Evolutionary conservation across 2,329 filamentous ascomycete genomes (phyloP), one percentile per base, ranked within the genome.

Genomic region (Fonsecaea nubica): DNA sequence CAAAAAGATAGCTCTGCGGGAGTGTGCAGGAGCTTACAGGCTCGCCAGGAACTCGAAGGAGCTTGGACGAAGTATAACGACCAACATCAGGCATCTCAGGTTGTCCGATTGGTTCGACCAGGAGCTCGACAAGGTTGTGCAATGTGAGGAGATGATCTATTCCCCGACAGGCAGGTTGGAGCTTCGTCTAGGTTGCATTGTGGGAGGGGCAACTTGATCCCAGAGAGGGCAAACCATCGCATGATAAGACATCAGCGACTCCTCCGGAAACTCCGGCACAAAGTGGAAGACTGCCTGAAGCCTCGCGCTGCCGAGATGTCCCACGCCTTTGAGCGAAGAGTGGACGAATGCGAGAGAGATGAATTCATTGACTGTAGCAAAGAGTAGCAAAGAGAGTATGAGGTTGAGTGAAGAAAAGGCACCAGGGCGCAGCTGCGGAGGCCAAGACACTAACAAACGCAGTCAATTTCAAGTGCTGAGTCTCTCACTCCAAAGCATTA

Each of bases 151-250:
- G 45, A 25, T 2, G 45, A 50, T 30, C 45, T 25, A 25, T 50
- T 30, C 45, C 45, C 21, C 45, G 18, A 25, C 21, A 30, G 45
- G 45, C 45, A 25, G 45, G 18, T 50, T 50, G 13, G 45, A 50
- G 45, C 45, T 50, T 50, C 45, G 25, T 12, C 45, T 18, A 50
- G 45, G 45, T 50, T 50, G 45, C 45, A 50, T 50, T 50, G 45
- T 13, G 21, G 21, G 45, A 50, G 45, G 45, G 45, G 45, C 45
- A 50, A 50, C 18, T 30, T 50, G 45, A 30, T 30, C 21, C 45
- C 18, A 30, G 18, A 50, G 45, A 25, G 8, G 21, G 45, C 15
- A 50, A 50, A 13, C 21, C 45, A 25, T 50, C 45, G 21, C 45
- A 50, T 21, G 45, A 50, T 50, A 50, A 50, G 45, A 9, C 45